Conservation (phyloP, 2,329 filamentous ascomycete species). For the Nemania abortiva region DNA sequence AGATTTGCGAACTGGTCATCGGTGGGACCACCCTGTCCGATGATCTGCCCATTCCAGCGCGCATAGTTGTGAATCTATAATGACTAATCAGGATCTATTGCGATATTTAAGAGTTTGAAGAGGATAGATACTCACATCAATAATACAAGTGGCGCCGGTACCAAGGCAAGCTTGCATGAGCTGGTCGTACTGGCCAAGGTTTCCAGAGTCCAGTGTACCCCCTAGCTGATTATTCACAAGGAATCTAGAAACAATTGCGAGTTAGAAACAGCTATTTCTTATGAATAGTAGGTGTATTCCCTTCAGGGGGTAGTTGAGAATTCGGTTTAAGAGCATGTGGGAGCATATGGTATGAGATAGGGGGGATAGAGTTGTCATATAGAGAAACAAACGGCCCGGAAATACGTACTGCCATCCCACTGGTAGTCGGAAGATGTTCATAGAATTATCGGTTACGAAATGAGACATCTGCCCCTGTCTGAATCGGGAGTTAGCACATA, state of each 20-base stretch:
- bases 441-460: conserved; percentile 62
- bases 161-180: conserved; percentile 63
- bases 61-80: conserved; percentile 53
- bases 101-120: background rate
- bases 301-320: background rate
- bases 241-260: conserved; percentile 31
- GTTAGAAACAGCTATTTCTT: background rate
- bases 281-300: background rate
- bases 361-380: background rate
- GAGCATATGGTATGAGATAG: background rate
- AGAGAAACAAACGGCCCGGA: background rate
- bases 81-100: conserved; percentile 7
- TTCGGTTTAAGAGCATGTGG: background rate
- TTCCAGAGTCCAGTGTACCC: conserved; percentile 57
- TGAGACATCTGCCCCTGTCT: conserved; percentile 66
- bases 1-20: conserved; percentile 67
- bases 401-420: conserved; percentile 63
- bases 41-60: conserved; percentile 70
- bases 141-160: conserved; percentile 62
- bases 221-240: conserved; percentile 59
- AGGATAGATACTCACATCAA: conserved; percentile 55
- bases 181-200: conserved; percentile 60
- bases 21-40: conserved; percentile 72
- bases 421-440: conserved; percentile 66
- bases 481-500: background rate